Conservation (phyloP, 768 basidiomycete genomes). For the Leccinum olivaceopallidum region DNA sequence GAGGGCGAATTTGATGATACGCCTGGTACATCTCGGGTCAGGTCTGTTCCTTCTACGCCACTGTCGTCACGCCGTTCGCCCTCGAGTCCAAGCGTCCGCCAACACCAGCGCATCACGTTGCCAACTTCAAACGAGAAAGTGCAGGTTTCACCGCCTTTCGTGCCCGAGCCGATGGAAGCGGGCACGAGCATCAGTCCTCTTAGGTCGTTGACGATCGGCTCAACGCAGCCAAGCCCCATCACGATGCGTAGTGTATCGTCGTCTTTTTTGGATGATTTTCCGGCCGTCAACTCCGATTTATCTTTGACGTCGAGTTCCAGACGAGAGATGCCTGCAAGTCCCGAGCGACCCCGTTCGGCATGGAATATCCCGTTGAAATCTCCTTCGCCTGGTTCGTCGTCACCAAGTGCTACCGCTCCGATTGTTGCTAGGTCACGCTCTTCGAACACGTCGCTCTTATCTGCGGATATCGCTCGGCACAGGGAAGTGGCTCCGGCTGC, state of each 20-base stretch:
- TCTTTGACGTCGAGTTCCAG: constrained; percentile 26
- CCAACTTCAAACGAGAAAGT: constrained; percentile 50
- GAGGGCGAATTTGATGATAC: constrained; percentile 44
- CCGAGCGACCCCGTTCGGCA: constrained; percentile 29
- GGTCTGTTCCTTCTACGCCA: constrained; percentile 9
- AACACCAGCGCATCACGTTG: constrained; percentile 29
- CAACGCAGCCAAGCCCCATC: constrained; percentile 13
- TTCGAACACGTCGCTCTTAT: constrained; percentile 15
- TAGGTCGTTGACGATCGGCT: constrained; percentile 8
- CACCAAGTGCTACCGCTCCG: constrained; percentile 17
- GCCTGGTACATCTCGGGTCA: constrained; percentile 8
- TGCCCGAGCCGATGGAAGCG: constrained; percentile 58
- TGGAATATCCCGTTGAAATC: constrained; percentile 42
- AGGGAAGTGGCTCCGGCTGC: not conserved
- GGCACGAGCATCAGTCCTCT: constrained; percentile 38
- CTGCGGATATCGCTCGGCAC: constrained; percentile 15
- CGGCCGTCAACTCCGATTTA: constrained; percentile 34
- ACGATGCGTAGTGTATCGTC: constrained; percentile 14
- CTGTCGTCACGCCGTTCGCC: constrained; percentile 18
- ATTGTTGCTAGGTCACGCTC: constrained; percentile 8
- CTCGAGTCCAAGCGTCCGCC: constrained; percentile 23
- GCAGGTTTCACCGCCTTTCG: constrained; percentile 51
- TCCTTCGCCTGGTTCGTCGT: constrained; percentile 17
- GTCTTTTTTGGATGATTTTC: constrained; percentile 34
- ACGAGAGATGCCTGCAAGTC: constrained; percentile 18